A percentile compares a stretch with the other conserved stretches of the same genome.
phyloP scores from a whole-genome alignment of 1,284 basidiomycete genomes.

The Porogramme epimiltina region DNA sequence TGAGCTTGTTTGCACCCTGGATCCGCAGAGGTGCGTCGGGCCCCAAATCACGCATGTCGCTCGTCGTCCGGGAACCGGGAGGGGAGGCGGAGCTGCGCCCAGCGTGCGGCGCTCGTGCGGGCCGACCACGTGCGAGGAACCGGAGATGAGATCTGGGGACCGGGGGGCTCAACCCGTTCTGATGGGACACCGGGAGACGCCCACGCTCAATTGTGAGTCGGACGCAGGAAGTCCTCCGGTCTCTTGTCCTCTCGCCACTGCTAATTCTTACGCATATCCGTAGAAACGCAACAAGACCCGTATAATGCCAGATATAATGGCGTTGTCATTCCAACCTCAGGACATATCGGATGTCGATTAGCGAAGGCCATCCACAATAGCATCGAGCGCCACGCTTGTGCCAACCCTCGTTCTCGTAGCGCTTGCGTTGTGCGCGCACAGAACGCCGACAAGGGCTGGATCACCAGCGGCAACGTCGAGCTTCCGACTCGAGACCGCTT shows the following conservation, averaged over 20 bases:
- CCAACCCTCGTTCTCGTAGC: constrained; percentile 16
- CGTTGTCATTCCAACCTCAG: not conserved
- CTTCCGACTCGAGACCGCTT: constrained; percentile 20
- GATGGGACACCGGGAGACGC: not conserved
- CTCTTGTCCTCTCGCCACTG: not conserved
- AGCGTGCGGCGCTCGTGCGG: constrained; percentile 3
- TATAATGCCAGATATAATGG: not conserved
- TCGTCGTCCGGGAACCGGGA: not conserved
- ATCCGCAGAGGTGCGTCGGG: not conserved
- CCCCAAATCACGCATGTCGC: constrained; percentile 6
- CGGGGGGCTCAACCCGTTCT: not conserved
- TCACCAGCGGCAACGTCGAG: constrained; percentile 24
- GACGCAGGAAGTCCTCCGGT: too few relatives aligned
- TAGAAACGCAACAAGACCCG: constrained; percentile 1
- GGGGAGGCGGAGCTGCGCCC: constrained; percentile 3
- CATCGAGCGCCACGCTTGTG: constrained; percentile 19
- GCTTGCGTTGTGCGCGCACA: constrained; percentile 16
- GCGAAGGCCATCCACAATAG: constrained; percentile 4
- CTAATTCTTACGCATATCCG: constrained; percentile 5
- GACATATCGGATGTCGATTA: not conserved
- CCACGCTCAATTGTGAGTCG: constrained; percentile 5
- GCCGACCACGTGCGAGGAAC: constrained; percentile 8
- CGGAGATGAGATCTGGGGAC: not conserved
- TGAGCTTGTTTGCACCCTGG: not conserved
- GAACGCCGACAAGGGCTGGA: constrained; percentile 23